These are phyloP conservation scores for Fusarium oligoseptatum DNA, from an alignment of 2,329 filamentous ascomycete species.

Conservation along the genomic window DNA sequence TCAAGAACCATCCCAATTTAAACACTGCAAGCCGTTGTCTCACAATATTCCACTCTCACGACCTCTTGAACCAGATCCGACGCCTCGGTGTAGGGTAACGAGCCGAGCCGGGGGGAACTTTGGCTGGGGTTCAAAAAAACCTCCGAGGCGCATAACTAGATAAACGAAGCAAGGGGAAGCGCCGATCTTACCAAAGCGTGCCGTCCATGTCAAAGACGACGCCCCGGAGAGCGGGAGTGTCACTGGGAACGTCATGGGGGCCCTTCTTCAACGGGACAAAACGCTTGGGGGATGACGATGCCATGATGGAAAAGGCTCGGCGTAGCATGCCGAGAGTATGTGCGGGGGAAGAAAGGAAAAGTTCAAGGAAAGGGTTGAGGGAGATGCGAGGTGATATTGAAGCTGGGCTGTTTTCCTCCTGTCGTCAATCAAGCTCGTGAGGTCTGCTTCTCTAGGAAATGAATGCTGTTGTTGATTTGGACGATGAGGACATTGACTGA, in stretches of 20 bases:
- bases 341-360: not conserved
- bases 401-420: not conserved
- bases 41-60: not conserved
- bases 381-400: not conserved
- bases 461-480: constrained; percentile 10
- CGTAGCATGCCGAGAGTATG: constrained; percentile 37
- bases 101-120: not conserved
- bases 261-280: constrained; percentile 69
- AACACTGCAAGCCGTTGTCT: not conserved
- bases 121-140: not conserved
- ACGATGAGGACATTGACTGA: constrained; percentile 31
- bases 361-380: not conserved
- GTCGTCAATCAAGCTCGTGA: not conserved
- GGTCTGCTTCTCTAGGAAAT: not conserved
- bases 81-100: constrained; percentile 25
- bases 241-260: constrained; percentile 44
- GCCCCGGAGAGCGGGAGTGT: constrained; percentile 65
- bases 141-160: not conserved
- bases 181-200: constrained; percentile 81
- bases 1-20: not conserved
- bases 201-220: constrained; percentile 95
- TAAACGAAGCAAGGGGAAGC: constrained; percentile 7
- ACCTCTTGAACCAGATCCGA: not conserved
- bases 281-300: constrained; percentile 55
- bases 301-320: constrained; percentile 58